Base-by-base conservation (phyloP, 257 asterid genomes). In the Solanum dulcamara region DNA sequence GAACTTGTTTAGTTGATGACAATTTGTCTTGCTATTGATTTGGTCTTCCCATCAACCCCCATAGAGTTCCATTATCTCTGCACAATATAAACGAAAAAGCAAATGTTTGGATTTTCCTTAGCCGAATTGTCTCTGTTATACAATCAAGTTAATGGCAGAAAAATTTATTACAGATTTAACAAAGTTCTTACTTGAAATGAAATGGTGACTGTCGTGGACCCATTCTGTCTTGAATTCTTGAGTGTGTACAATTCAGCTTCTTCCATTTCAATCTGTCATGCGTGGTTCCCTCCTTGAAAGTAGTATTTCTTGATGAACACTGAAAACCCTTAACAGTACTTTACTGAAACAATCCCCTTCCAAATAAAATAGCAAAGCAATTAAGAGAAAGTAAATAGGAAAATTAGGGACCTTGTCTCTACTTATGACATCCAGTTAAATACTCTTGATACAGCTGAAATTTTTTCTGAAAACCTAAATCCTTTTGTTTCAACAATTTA, bases 401-500 rank as follows among this genome's bases (percentile, higher is more conserved):
- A 60, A 24, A 66, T 35, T 67, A 11, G 10, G 79, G 50, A 70
- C 48, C 79, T 37, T 37, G 30, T 32, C 26, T 18, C 14, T 32
- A 35, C 20, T 35, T 20, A 71, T 71, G 50, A 37, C 60, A 46
- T 44, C 26, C 82, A 75, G 38, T 46, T 67, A 83, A 67, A 88
- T 88, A 92, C 35, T 92, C 92, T 89, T 89, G 95, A 88, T 93
- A 92, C 9, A 88, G 74, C 82, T 88, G 81, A 67, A 86, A 88
- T 20, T 89, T 74, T 87, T 85, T 89, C 88, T 89, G 94, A 79
- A 93, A 91, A 48, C 81, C 89, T 9, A 91, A 80, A 72, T 90
- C 91, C n/a, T 53, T 91, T 82, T 87, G 88, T 91, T 89, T 94
- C 87, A 94, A 84, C 75, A 42, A 74, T 85, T 82, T 86, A 68